These are phyloP conservation scores for Naganishia vaughanmartiniae DNA, from an alignment of 768 basidiomycete species.

Conservation along the genomic window DNA sequence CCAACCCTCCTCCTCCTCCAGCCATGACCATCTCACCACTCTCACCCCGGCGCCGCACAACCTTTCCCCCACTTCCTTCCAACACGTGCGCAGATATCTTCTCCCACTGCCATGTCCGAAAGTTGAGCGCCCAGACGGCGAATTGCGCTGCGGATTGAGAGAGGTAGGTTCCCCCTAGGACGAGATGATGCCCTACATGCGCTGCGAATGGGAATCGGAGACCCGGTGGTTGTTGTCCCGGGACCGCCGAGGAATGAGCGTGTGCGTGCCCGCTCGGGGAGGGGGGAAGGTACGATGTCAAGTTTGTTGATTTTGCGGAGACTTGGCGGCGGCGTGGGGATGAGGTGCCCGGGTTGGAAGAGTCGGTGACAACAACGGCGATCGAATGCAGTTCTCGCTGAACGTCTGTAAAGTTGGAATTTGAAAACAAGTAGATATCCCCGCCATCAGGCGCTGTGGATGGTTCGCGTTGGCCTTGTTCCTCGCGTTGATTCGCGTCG, in stretches of 20 bases:
- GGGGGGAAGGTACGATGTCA: not conserved
- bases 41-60: conserved; percentile 67
- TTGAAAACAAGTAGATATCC: conserved; percentile 88
- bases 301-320: not conserved
- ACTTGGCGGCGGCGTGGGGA: too few species aligned
- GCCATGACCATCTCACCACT: not conserved
- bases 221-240: conserved; percentile 75
- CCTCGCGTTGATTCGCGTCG: conserved; percentile 57
- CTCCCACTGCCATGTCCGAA: conserved; percentile 52
- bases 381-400: conserved; percentile 77
- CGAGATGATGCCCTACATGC: conserved; percentile 75
- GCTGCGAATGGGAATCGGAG: conserved; percentile 94
- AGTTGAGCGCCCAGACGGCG: conserved; percentile 92
- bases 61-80: conserved; percentile 64
- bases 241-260: conserved; percentile 29
- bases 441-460: conserved; percentile 27
- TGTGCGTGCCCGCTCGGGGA: conserved; percentile 22
- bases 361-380: not conserved
- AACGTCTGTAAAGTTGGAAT: conserved; percentile 84
- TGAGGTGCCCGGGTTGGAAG: too few species aligned
- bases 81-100: conserved; percentile 42
- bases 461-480: conserved; percentile 46
- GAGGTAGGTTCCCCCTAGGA: conserved; percentile 93
- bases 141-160: conserved; percentile 91
- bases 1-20: not conserved